Conservation (phyloP, 208 protist genomes). For the Crithidia bombi region DNA sequence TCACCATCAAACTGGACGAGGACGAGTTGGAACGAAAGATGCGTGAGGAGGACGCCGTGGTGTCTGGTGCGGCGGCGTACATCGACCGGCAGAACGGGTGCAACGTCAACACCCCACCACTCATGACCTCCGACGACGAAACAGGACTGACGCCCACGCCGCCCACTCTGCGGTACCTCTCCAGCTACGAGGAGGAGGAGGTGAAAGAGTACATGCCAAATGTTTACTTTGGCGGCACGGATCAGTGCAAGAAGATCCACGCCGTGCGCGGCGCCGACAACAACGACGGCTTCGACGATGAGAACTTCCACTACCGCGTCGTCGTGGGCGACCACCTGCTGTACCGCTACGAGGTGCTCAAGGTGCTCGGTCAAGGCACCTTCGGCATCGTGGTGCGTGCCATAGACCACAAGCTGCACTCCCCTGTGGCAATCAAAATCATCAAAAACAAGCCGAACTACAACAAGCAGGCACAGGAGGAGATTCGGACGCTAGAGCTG, state of each 20-base stretch:
- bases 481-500: conserved; percentile 76
- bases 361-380: conserved; percentile 82
- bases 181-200: conserved; percentile 73
- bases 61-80: not conserved
- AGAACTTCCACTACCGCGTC: conserved; percentile 92
- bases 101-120: conserved; percentile 27
- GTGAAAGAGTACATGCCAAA: conserved; percentile 59
- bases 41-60: conserved; percentile 5
- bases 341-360: conserved; percentile 92
- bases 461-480: conserved; percentile 81
- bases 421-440: conserved; percentile 84
- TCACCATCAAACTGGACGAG: conserved; percentile 25
- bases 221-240: conserved; percentile 73
- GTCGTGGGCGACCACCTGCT: conserved; percentile 92
- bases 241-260: conserved; percentile 59
- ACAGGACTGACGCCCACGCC: conserved; percentile 25
- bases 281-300: conserved; percentile 95
- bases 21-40: conserved; percentile 10
- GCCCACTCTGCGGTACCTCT: conserved; percentile 45
- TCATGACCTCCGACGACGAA: conserved; percentile 14
- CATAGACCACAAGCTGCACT: conserved; percentile 63
- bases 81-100: conserved; percentile 15
- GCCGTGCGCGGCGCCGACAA: conserved; percentile 38
- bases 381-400: conserved; percentile 91
- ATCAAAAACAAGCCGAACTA: conserved; percentile 88